phyloP scores from a whole-genome alignment of 2,329 filamentous ascomycete genomes.

The Nemania sp. region DNA sequence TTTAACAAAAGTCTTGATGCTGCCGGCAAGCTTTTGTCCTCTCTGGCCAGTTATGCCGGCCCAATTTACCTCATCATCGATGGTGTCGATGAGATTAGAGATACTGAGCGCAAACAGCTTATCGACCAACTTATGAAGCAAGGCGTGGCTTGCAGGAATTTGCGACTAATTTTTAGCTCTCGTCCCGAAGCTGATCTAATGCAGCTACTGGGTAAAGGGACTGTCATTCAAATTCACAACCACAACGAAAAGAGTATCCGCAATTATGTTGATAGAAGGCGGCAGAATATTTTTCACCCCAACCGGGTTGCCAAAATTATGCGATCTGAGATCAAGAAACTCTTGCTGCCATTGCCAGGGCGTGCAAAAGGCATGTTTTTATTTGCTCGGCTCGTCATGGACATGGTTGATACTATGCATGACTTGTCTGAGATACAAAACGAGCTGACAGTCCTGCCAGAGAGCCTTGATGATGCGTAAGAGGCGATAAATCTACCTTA shows the following conservation, averaged over 20 bases:
- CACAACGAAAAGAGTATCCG: background rate
- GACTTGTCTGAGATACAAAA: background rate
- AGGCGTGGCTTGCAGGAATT: background rate
- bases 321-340: background rate
- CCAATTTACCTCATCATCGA: background rate
- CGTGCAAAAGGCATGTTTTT: constrained; percentile 7
- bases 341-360: background rate
- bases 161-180: background rate
- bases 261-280: background rate
- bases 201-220: background rate
- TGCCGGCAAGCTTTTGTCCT: background rate
- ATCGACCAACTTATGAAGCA: background rate
- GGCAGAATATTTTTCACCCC: background rate
- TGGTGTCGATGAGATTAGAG: constrained; percentile 4
- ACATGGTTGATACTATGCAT: background rate
- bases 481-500: background rate
- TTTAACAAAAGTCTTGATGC: background rate
- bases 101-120: background rate
- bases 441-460: background rate
- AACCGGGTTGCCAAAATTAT: background rate
- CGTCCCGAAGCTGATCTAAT: background rate
- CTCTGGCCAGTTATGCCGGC: background rate
- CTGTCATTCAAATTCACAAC: background rate
- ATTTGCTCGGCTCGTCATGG: constrained; percentile 2
- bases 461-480: constrained; percentile 5